Evolutionary conservation across 192 early-diverging fungal species (phyloP), one percentile per base, ranked within the genome.

Genomic region (Lobosporangium transversale): DNA sequence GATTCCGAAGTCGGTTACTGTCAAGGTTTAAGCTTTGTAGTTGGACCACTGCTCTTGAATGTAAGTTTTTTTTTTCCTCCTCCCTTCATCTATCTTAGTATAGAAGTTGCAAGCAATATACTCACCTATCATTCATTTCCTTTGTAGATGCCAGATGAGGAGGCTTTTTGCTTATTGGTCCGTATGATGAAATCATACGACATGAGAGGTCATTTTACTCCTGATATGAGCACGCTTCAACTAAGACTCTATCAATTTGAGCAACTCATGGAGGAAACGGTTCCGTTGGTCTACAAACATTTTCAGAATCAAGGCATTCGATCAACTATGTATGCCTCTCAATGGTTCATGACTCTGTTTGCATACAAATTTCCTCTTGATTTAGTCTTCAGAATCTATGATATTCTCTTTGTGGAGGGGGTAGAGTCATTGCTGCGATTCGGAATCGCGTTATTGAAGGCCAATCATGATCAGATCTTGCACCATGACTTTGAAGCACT

Each of bases 281-380:
- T 98, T 53, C 98, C 98, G 2, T 74, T 87, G 42, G 78, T 98
- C 27, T 68, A 83, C 42, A 83, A 84, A 18, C 98, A 99, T 69
- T 87, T 99, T 36, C 83, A 89, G 26, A 66, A 75, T 45, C 94
- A 96, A 70, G 95, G 95, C 54, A 86, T 99, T 23, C 82, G 87
- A 60, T 86, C 94, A 18, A 94, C 89, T 61, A 97, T 96, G 94
- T 99, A 95, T 62, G 97, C 96, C 15, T 94, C 95, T 33, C 98
- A 97, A 69, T 99, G 98, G 98, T 95, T 98, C 82, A 94, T 98
- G 92, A 99, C 98, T 0, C 70, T 97, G 66, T 99, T 99, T 83
- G 95, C 97, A 0, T 99, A 96, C 84, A 92, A 93, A 18, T 95
- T 99, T 70, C 96, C 97, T n/a, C 86, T 98, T n/a, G 87, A 92